These are phyloP conservation scores for Suillus alpinus DNA, from an alignment of 768 basidiomycete species.

Conservation along the genomic window DNA sequence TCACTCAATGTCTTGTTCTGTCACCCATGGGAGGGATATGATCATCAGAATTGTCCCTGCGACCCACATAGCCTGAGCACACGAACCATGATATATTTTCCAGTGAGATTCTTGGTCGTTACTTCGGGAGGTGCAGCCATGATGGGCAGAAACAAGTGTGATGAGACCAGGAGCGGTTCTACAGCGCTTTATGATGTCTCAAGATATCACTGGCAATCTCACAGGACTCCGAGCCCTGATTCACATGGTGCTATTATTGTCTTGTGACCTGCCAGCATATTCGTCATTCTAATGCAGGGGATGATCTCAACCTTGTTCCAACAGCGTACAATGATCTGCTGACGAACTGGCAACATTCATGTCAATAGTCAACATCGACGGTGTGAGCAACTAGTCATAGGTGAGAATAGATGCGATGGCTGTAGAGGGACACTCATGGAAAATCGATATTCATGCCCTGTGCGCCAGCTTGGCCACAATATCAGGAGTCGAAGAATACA, in stretches of 20 bases:
- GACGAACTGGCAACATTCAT: not conserved
- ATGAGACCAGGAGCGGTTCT: not conserved
- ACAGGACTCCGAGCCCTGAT: not conserved
- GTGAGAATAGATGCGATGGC: not conserved
- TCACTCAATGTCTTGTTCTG: conserved; percentile 74
- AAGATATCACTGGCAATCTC: not conserved
- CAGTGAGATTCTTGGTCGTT: conserved; percentile 57
- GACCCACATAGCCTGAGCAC: not conserved
- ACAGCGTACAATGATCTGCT: not conserved
- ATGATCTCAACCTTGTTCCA: too few relatives aligned
- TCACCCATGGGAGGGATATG: not conserved
- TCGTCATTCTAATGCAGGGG: too few relatives aligned
- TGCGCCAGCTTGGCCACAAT: not conserved
- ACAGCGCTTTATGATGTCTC: not conserved
- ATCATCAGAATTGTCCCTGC: conserved; percentile 5
- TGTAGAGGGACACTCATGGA: not conserved
- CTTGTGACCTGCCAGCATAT: not conserved
- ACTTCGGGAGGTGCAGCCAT: conserved; percentile 69
- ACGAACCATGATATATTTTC: conserved; percentile 61
- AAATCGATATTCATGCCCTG: not conserved
- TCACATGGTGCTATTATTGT: not conserved
- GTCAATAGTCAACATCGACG: not conserved
- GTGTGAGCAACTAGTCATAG: not conserved
- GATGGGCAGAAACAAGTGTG: conserved; percentile 10
- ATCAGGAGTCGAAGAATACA: not conserved